A percentile compares a stretch with the other conserved stretches of the same genome.
Evolutionary conservation across 257 asterid species (phyloP).

Genomic region (Ilex asprella): DNA sequence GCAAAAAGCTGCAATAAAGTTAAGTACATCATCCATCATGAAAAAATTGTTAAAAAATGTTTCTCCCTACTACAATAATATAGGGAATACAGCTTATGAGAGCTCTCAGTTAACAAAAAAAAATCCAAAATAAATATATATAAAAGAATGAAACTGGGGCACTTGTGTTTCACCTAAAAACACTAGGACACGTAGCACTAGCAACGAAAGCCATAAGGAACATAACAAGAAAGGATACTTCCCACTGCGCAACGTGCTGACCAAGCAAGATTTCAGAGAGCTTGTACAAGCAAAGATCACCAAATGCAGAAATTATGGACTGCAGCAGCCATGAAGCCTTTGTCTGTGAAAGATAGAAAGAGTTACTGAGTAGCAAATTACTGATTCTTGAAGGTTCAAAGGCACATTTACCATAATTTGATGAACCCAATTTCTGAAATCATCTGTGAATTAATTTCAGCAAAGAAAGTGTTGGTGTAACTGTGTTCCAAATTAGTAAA

Average conservation of each 20-base stretch:
- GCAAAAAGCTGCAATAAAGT: slow-evolving; percentile 67
- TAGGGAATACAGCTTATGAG: slow-evolving; percentile 2
- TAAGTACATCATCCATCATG: slow-evolving; percentile 36
- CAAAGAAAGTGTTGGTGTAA: too few relatives aligned
- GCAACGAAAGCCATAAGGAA: neutral
- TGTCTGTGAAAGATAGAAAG: slow-evolving; percentile 35
- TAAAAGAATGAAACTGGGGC: neutral
- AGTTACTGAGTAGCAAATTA: neutral
- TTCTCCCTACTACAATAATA: neutral
- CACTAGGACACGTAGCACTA: too few relatives aligned
- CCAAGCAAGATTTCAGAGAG: slow-evolving; percentile 64
- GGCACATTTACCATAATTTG: neutral
- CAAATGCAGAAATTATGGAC: slow-evolving; percentile 64
- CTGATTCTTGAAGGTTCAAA: neutral
- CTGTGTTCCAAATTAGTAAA: too few relatives aligned
- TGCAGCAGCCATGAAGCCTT: slow-evolving; percentile 81
- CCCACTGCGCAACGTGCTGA: slow-evolving; percentile 51
- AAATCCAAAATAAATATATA: neutral
- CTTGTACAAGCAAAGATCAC: slow-evolving; percentile 75
- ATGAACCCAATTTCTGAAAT: neutral
- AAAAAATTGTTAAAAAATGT: neutral
- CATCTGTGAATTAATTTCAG: neutral
- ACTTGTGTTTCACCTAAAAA: too few relatives aligned
- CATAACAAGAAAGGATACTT: slow-evolving; percentile 60
- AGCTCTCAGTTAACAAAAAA: neutral